A percentile compares a stretch with the other conserved stretches of the same genome.
Evolutionary conservation across 192 early-diverging fungal genomes (phyloP).

Genomic region (Gryganskiella cystojenkinii): DNA sequence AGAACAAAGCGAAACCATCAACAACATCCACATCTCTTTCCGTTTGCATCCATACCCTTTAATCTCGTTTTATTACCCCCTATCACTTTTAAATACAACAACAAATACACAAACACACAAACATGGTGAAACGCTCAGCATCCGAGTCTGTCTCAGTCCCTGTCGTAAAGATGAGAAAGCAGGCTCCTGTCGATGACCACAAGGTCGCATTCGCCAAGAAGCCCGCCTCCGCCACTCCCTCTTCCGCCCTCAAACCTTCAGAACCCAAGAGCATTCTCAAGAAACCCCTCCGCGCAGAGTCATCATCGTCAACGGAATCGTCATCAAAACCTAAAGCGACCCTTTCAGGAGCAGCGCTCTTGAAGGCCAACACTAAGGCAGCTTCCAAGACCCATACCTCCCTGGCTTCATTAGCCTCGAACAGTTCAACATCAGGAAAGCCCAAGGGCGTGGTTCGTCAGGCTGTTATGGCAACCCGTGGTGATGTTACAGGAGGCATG

Average conservation of each 20-base stretch:
- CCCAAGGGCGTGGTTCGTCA: slow-evolving; percentile 24
- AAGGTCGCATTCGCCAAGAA: slow-evolving; percentile 11
- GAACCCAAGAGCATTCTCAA: slow-evolving; percentile 44
- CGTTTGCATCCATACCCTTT: too few relatives aligned
- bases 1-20: too few relatives aligned
- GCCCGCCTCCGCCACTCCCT: not conserved
- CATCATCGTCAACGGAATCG: slow-evolving; percentile 8
- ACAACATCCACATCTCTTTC: too few relatives aligned
- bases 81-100: not conserved
- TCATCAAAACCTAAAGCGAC: slow-evolving; percentile 42
- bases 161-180: slow-evolving; percentile 37
- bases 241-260: slow-evolving; percentile 1
- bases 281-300: slow-evolving; percentile 32
- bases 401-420: slow-evolving; percentile 1
- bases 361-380: slow-evolving; percentile 47
- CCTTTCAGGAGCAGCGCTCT: slow-evolving; percentile 33
- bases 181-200: slow-evolving; percentile 36
- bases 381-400: slow-evolving; percentile 3
- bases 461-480: slow-evolving; percentile 32
- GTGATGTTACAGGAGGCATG: slow-evolving; percentile 47
- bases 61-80: too few relatives aligned
- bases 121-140: slow-evolving; percentile 28
- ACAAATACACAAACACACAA: not conserved
- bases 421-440: slow-evolving; percentile 7
- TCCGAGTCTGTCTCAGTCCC: slow-evolving; percentile 15